Conservation (phyloP, 257 asterid species). For the Petunia secreta region DNA sequence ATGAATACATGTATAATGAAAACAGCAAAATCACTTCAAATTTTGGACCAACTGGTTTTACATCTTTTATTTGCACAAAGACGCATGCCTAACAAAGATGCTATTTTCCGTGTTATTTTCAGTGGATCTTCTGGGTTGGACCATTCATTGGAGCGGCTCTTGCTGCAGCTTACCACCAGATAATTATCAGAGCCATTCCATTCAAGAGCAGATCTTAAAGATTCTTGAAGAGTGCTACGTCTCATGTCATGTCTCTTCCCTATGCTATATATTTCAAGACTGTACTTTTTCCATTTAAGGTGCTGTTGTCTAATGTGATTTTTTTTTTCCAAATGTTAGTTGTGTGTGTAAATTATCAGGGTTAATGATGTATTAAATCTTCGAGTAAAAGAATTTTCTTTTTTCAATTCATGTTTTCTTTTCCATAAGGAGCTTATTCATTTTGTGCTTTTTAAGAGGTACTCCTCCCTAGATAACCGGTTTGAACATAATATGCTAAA, state of each 20-base stretch:
- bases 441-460: background rate
- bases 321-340: background rate
- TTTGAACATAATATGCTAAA: too few relatives aligned
- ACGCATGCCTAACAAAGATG: background rate
- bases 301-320: background rate
- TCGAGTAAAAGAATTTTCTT: background rate
- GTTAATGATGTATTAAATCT: constrained; percentile 18
- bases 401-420: background rate
- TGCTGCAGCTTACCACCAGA: constrained; percentile 63
- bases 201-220: constrained; percentile 52
- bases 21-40: too few relatives aligned
- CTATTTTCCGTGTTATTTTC: constrained; percentile 28
- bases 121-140: constrained; percentile 67
- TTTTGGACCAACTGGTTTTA: too few relatives aligned
- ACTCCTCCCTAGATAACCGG: background rate
- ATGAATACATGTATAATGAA: too few relatives aligned
- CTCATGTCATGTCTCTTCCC: background rate
- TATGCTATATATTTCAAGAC: background rate
- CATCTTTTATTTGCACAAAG: too few relatives aligned
- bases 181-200: constrained; percentile 68
- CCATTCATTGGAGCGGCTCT: constrained; percentile 70
- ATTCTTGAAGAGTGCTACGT: background rate
- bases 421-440: background rate
- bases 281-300: background rate
- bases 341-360: constrained; percentile 24